These are phyloP conservation scores for Debaryomyces maramus DNA, from an alignment of 805 yeast species.

Conservation along the genomic window DNA sequence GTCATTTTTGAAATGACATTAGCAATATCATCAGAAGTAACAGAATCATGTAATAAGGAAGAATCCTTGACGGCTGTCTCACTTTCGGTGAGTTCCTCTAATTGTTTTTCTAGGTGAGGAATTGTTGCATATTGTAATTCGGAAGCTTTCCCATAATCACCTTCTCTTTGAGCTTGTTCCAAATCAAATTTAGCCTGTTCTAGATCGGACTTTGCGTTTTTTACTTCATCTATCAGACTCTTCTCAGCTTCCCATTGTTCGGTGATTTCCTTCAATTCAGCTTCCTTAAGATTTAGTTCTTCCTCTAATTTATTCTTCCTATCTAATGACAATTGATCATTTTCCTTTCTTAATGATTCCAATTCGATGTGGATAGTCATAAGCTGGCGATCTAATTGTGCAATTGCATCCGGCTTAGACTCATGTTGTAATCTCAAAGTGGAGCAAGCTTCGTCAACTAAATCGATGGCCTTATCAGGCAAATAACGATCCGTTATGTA, in stretches of 20 bases:
- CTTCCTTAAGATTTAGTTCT: slow-evolving; percentile 60
- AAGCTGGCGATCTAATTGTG: slow-evolving; percentile 80
- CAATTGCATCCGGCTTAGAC: slow-evolving; percentile 93
- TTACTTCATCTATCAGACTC: slow-evolving; percentile 70
- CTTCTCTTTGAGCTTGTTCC: slow-evolving; percentile 79
- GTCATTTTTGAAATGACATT: slow-evolving; percentile 91
- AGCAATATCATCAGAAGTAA: slow-evolving; percentile 92
- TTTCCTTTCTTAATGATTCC: slow-evolving; percentile 90
- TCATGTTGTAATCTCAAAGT: slow-evolving; percentile 93
- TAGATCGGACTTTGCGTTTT: slow-evolving; percentile 74
- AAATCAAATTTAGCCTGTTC: slow-evolving; percentile 83
- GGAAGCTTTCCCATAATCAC: slow-evolving; percentile 86
- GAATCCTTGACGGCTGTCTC: slow-evolving; percentile 31
- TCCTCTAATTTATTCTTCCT: slow-evolving; percentile 72
- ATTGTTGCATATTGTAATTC: slow-evolving; percentile 84
- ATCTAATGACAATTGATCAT: slow-evolving; percentile 79
- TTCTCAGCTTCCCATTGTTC: slow-evolving; percentile 86
- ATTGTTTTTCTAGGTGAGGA: slow-evolving; percentile 70
- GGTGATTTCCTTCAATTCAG: slow-evolving; percentile 70
- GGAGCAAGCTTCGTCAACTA: slow-evolving; percentile 97
- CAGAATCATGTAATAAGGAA: slow-evolving; percentile 78
- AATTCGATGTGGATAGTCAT: slow-evolving; percentile 95
- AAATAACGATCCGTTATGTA: slow-evolving; percentile 88
- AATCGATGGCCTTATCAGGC: slow-evolving; percentile 96
- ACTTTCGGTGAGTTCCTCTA: slow-evolving; percentile 45